These are phyloP conservation scores for Simplicillium aogashimaense DNA, from an alignment of 2,329 filamentous ascomycete species.

Conservation along the genomic window DNA sequence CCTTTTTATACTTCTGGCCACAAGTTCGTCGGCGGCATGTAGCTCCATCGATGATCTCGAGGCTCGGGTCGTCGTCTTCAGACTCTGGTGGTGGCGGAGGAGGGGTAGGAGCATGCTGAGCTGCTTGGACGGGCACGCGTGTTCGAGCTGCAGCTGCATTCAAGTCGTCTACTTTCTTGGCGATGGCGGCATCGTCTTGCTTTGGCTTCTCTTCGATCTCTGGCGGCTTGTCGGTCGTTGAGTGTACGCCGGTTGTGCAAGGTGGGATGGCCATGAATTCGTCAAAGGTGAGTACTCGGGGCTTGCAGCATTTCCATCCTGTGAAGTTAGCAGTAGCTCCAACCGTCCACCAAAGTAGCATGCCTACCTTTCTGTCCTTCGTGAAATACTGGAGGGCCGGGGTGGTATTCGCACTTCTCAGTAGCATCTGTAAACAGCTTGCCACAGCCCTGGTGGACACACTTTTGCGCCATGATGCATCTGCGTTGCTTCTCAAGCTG, in stretches of 20 bases:
- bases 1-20: constrained; percentile 53
- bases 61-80: constrained; percentile 73
- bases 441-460: constrained; percentile 91
- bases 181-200: constrained; percentile 29
- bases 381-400: constrained; percentile 88
- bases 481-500: too few species aligned
- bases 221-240: constrained; percentile 65
- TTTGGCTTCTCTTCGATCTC: constrained; percentile 48
- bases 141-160: constrained; percentile 28
- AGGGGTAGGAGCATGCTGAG: constrained; percentile 36
- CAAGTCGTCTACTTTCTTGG: constrained; percentile 44
- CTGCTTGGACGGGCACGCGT: constrained; percentile 27
- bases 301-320: constrained; percentile 99
- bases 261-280: constrained; percentile 91
- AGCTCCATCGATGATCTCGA: constrained; percentile 63
- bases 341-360: too few species aligned
- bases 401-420: constrained; percentile 85
- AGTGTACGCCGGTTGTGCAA: constrained; percentile 89
- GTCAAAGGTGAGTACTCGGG: constrained; percentile 92
- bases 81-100: constrained; percentile 62
- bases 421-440: constrained; percentile 75
- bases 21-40: constrained; percentile 74
- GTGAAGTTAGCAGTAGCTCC: constrained; percentile 9
- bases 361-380: constrained; percentile 96
- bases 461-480: constrained; percentile 63